These are phyloP conservation scores for Helotiales sp. DNA, from an alignment of 2,329 filamentous ascomycete species.

Conservation along the genomic window DNA sequence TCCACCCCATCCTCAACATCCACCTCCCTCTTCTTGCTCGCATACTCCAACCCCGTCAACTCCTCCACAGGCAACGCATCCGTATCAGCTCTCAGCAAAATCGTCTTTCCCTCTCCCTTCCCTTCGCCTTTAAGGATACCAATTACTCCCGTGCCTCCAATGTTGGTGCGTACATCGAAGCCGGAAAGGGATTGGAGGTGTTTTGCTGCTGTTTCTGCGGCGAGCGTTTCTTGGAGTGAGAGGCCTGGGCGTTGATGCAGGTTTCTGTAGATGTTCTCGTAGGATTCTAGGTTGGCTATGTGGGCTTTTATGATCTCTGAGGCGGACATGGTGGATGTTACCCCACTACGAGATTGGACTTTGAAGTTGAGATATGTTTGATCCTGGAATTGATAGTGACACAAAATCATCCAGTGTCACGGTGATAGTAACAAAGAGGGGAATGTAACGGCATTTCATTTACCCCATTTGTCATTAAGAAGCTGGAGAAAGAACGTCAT, in stretches of 20 bases:
- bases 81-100: slow-evolving; percentile 62
- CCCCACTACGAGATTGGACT: neutral
- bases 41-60: slow-evolving; percentile 54
- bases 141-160: slow-evolving; percentile 60
- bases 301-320: slow-evolving; percentile 11
- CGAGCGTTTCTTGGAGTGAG: slow-evolving; percentile 54
- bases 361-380: neutral
- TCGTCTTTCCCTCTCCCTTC: slow-evolving; percentile 54
- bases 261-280: slow-evolving; percentile 57
- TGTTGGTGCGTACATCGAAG: slow-evolving; percentile 48
- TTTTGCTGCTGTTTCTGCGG: slow-evolving; percentile 46
- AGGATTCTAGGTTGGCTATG: slow-evolving; percentile 31
- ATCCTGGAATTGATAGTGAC: too few relatives aligned
- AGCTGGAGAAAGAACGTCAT: neutral
- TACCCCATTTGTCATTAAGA: neutral
- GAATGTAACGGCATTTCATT: too few relatives aligned
- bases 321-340: slow-evolving; percentile 13
- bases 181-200: slow-evolving; percentile 37
- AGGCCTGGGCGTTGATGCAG: slow-evolving; percentile 61
- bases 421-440: too few relatives aligned
- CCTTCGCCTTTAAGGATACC: slow-evolving; percentile 44
- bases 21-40: slow-evolving; percentile 41
- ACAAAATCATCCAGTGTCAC: too few relatives aligned
- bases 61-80: slow-evolving; percentile 61
- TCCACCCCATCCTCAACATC: slow-evolving; percentile 44